Evolutionary conservation across 2,329 filamentous ascomycete species (phyloP).

Genomic region (Colletotrichum falcatum): DNA sequence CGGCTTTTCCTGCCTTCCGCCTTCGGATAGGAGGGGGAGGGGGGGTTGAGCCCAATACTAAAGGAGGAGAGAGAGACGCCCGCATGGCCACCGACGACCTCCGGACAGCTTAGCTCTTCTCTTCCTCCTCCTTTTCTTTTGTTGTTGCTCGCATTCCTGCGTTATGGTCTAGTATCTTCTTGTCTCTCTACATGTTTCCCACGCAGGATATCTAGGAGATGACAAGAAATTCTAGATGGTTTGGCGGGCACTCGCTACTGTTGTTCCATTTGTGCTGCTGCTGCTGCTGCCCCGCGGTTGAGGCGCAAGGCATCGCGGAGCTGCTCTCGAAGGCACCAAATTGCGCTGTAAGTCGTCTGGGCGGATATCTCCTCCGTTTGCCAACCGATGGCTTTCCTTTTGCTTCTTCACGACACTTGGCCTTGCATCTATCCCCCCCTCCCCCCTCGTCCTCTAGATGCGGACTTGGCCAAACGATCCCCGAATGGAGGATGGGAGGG

Average conservation of each 20-base stretch:
- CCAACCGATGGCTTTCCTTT: background rate
- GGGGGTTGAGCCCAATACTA: background rate
- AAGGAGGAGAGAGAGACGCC: background rate
- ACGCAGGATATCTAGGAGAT: constrained; percentile 28
- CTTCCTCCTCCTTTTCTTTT: no score
- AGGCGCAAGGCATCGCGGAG: constrained; percentile 23
- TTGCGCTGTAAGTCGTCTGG: constrained; percentile 31
- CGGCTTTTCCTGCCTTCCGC: background rate
- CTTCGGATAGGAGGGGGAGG: background rate
- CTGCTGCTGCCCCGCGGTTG: background rate
- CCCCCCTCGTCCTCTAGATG: no score
- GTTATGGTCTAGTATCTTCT: background rate
- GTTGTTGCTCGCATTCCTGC: background rate
- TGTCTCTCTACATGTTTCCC: constrained; percentile 27
- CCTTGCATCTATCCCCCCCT: background rate
- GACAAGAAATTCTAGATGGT: constrained; percentile 17
- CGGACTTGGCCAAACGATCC: constrained; percentile 8
- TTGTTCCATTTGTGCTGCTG: constrained; percentile 13
- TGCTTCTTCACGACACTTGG: background rate
- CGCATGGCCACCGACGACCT: background rate
- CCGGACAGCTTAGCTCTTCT: background rate
- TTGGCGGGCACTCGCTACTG: constrained; percentile 21
- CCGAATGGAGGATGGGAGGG: constrained; percentile 21
- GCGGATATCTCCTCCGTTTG: background rate
- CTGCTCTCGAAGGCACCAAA: constrained; percentile 22